These are phyloP conservation scores for Carallia brachiata DNA, from an alignment of 345 rosid species.

Conservation along the genomic window DNA sequence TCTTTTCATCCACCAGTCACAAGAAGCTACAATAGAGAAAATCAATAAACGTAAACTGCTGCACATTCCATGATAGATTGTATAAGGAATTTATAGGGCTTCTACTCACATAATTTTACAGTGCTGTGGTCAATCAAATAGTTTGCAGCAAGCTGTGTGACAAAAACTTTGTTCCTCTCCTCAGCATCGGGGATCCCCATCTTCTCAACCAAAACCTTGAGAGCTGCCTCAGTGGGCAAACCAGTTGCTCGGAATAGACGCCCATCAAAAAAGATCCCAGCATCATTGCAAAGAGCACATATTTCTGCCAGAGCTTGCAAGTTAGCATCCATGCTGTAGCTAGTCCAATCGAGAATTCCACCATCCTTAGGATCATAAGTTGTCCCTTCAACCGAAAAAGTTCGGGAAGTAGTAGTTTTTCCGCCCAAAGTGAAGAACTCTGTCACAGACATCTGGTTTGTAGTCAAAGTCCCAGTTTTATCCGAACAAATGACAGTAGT, in stretches of 20 bases:
- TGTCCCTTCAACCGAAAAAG: constrained; percentile 80
- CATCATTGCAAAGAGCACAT: constrained; percentile 85
- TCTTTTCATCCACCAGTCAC: constrained; percentile 80
- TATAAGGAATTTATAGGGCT: not conserved
- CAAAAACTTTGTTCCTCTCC: constrained; percentile 47
- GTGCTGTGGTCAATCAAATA: constrained; percentile 59
- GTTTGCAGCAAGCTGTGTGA: constrained; percentile 48
- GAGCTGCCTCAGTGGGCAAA: constrained; percentile 96
- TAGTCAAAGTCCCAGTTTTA: constrained; percentile 89
- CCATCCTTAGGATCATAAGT: constrained; percentile 96
- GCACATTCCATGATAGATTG: not conserved
- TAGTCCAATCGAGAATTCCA: constrained; percentile 77
- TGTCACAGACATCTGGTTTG: constrained; percentile 89
- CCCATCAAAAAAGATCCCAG: constrained; percentile 74
- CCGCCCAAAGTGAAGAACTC: constrained; percentile 79
- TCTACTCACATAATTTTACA: constrained; percentile 57
- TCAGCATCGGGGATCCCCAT: constrained; percentile 75
- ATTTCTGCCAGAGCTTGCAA: constrained; percentile 80
- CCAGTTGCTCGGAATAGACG: constrained; percentile 77
- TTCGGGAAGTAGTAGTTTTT: constrained; percentile 47
- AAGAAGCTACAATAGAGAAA: constrained; percentile 45
- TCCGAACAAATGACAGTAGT: constrained; percentile 97
- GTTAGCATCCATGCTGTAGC: constrained; percentile 82
- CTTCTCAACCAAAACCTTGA: constrained; percentile 87
- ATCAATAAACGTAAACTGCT: constrained; percentile 4